Conservation (phyloP, 495 filamentous ascomycete genomes). For the Parmelia sp. region DNA sequence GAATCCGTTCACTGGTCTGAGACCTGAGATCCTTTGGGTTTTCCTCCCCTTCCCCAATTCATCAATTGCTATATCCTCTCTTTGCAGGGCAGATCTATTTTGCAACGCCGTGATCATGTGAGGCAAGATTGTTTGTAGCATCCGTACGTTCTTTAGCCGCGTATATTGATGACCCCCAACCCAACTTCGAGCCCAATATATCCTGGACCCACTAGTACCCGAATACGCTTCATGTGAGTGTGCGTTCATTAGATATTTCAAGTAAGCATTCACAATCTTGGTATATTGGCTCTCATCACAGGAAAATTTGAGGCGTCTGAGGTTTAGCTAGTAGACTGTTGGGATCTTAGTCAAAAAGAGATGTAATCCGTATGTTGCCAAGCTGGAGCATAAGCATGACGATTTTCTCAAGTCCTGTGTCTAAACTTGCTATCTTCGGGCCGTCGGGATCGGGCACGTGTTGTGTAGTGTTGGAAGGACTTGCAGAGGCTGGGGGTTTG, state of each 20-base stretch:
- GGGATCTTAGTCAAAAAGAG: conserved; percentile 78
- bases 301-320: conserved; percentile 45
- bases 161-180: conserved; percentile 77
- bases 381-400: conserved; percentile 77
- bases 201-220: conserved; percentile 73
- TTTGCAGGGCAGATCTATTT: conserved; percentile 72
- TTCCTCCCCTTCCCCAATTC: conserved; percentile 52
- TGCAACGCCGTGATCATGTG: conserved; percentile 52
- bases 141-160: conserved; percentile 79
- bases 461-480: conserved; percentile 96
- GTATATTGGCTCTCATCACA: conserved; percentile 67
- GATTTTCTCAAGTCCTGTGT: conserved; percentile 82
- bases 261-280: conserved; percentile 62
- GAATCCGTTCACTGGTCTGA: conserved; percentile 62
- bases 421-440: conserved; percentile 66
- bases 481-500: conserved; percentile 78
- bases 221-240: conserved; percentile 69
- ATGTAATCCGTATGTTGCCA: conserved; percentile 83
- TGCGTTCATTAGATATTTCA: conserved; percentile 63
- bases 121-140: conserved; percentile 48
- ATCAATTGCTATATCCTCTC: conserved; percentile 66
- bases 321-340: conserved; percentile 63
- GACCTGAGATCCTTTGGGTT: conserved; percentile 55
- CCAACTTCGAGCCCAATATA: conserved; percentile 64
- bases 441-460: conserved; percentile 78